Base-by-base conservation (phyloP, 805 yeast species). In the Vanderwaltozyma yarrowii region DNA sequence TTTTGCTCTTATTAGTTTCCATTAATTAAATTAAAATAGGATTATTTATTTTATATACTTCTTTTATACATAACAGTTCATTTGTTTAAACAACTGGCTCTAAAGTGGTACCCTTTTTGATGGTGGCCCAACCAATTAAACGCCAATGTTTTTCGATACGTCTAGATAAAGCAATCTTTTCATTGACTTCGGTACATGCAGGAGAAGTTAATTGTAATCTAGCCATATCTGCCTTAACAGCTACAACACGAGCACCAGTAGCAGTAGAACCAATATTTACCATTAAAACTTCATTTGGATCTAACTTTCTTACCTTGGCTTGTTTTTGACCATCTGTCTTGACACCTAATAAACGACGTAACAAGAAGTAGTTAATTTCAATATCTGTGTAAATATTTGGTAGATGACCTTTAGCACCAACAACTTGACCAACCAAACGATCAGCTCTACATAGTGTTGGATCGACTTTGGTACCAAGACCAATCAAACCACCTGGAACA, bases 111-210 rank as follows among this genome's bases (percentile, higher is more conserved):
- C 96, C 96, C 67, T 84, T 86, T 68, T 83, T 83, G 62, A 88
- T 89, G 36, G 95, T 87, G 54, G 98, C 99, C 99, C 99, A 92
- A 56, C 99, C 99, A 69, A 92, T 92, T 63, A 92, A 74, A 75
- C 99, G 92, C 95, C 96, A 92, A 66, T 92, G 99, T 77, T 89
- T 89, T 63, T 92, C 99, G 55, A 92, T 92, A 76, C 98, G 88
- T 75, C 99, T 84, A 32, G 96, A 87, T 59, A 92, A 71, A 29
- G 99, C 99, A 64, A 92, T 89, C 80, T 92, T 89, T 71, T 92
- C 99, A 51, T 94, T 85, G 36, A 89, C 74, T 71, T 89, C 96
- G 29, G 99, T 89, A 78, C 99, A 92, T 35, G 97, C 98, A 40
- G 99, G 98, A 33, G 95, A 80, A 34, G 97, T 89, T 61, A 92